phyloP scores from a whole-genome alignment of 306 rosid genomes.

The Glycine latifolia region DNA sequence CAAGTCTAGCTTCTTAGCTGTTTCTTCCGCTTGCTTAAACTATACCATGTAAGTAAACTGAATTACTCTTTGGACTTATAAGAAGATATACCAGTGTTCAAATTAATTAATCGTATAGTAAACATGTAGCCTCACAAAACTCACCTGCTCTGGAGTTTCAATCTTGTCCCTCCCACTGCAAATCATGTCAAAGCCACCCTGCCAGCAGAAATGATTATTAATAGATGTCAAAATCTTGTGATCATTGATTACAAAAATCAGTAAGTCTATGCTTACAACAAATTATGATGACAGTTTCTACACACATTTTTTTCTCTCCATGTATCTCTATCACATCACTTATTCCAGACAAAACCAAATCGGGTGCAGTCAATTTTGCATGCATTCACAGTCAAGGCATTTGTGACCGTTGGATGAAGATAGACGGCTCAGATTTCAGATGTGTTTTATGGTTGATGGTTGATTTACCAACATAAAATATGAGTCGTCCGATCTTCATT shows the following conservation, averaged over 20 bases:
- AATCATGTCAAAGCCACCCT: constrained; percentile 99
- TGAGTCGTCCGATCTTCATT: neutral
- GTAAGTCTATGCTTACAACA: neutral
- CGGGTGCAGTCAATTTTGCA: neutral
- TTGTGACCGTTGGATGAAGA: neutral
- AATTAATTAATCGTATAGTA: constrained; percentile 11
- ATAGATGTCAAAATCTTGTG: constrained; percentile 27
- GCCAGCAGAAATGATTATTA: constrained; percentile 43
- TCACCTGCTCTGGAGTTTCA: constrained; percentile 98
- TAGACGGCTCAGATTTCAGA: neutral
- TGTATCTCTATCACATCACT: neutral
- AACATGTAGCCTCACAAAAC: constrained; percentile 32
- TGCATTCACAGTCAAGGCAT: neutral
- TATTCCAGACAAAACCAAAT: neutral
- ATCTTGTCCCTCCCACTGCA: constrained; percentile 99
- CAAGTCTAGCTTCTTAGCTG: constrained; percentile 82
- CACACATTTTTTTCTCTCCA: neutral
- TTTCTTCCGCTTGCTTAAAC: constrained; percentile 98
- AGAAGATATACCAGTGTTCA: constrained; percentile 1
- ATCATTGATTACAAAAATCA: neutral
- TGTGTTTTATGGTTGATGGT: neutral
- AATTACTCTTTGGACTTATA: constrained; percentile 36
- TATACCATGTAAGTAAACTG: constrained; percentile 52
- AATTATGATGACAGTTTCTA: neutral
- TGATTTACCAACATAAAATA: neutral